Percentiles rank a stretch among this genome's conserved stretches.
phyloP scores from a whole-genome alignment of 805 yeast species.

The Lipomyces oligophaga region DNA sequence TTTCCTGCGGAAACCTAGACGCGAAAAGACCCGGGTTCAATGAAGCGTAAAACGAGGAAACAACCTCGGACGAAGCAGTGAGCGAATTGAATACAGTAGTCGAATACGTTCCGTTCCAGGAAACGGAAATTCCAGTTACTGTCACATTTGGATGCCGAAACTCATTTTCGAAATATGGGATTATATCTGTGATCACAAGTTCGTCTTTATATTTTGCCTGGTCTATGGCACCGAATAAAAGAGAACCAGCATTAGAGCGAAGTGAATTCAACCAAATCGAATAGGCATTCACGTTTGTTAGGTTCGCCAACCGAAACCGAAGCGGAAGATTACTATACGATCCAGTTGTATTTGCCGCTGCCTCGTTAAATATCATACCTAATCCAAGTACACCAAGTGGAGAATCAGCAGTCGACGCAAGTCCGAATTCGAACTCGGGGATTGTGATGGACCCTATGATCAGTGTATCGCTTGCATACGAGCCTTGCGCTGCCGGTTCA shows the following conservation, averaged over 20 bases:
- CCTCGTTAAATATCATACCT: conserved; percentile 39
- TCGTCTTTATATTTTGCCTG: conserved; percentile 41
- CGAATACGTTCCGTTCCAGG: not conserved
- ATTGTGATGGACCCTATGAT: conserved; percentile 48
- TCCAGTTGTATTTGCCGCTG: conserved; percentile 16
- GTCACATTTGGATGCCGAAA: conserved; percentile 4
- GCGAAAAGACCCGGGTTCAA: not conserved
- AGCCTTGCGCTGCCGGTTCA: conserved; percentile 49
- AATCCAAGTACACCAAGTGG: conserved; percentile 49
- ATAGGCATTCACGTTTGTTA: conserved; percentile 43
- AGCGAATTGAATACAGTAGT: too few species aligned
- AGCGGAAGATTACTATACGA: conserved; percentile 37
- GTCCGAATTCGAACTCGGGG: conserved; percentile 60
- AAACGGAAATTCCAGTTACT: conserved; percentile 11
- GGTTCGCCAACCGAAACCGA: conserved; percentile 40
- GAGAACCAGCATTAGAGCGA: conserved; percentile 36
- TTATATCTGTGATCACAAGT: conserved; percentile 35
- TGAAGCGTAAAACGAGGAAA: too few species aligned
- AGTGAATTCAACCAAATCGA: conserved; percentile 45
- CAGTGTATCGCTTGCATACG: conserved; percentile 63
- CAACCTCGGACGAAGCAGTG: too few species aligned
- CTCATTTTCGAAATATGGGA: not conserved
- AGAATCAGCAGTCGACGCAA: conserved; percentile 61
- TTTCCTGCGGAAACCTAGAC: conserved; percentile 2
- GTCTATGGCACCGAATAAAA: conserved; percentile 48